Evolutionary conservation across 1,284 basidiomycete genomes (phyloP), one percentile per base, ranked within the genome.

Genomic region (Ustilago nuda): DNA sequence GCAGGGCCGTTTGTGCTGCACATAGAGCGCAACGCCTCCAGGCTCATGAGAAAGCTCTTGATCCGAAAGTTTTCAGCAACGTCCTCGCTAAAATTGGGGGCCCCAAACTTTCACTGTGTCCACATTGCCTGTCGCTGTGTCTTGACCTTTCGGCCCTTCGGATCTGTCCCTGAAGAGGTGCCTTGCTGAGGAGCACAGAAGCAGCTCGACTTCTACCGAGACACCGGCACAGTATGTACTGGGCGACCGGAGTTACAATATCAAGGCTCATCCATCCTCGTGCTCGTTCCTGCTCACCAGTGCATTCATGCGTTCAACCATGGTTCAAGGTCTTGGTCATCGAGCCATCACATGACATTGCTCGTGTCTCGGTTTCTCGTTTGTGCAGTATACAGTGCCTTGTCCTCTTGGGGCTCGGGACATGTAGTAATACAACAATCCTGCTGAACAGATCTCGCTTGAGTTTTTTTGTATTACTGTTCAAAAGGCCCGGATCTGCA

Each of bases 81-180:
- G 35, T 46, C 45, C 58, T 60, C 58, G 50, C 58, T 35, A 50
- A 60, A 37, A 41, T 60, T 51, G 48, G 37, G 37, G 57, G 58
- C 50, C 36, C 33, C 58, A 32, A 52, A 17, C 4, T 30, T 23
- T 3, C 11, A 11, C 27, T 41, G 4, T 19, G 35, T 7, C 19
- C 30, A 36, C 19, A n/a, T 36, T 53, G 32, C 51, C 30, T 32
- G 27, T 30, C 15, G 41, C 27, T 48, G 13, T 7, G 8, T 48
- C 45, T 7, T 48, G 8, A 19, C 23, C 23, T 27, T 27, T 27
- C 23, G 0, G 23, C 23, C 23, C 23, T 27, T 27, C 2, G 0
- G 23, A 27, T 27, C 23, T 27, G 23, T 27, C 23, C 23, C 23
- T 27, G 23, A 27, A 27, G 23, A 41, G 13, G 17, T 41, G 39